Conservation (phyloP, 2,329 filamentous ascomycete genomes). For the Talaromyces sp. region DNA sequence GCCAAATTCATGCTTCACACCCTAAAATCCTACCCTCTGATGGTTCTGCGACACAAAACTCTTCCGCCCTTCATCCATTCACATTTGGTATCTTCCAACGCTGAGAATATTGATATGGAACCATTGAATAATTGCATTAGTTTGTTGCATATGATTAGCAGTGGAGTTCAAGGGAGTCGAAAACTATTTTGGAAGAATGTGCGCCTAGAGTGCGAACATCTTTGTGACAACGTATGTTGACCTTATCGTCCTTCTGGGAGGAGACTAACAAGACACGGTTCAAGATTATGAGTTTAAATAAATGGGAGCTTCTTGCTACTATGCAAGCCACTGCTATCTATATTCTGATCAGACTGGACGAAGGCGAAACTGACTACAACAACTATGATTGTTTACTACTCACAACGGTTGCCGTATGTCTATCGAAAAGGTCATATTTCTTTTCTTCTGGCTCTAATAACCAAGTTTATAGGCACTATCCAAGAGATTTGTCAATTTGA, state of each 20-base stretch:
- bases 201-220: constrained; percentile 37
- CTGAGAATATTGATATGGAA: constrained; percentile 24
- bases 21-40: constrained; percentile 39
- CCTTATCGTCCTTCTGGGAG: background rate
- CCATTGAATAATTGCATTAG: constrained; percentile 39
- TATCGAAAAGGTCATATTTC: background rate
- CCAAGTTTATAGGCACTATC: background rate
- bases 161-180: constrained; percentile 26
- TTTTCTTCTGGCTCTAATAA: background rate
- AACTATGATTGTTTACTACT: constrained; percentile 37
- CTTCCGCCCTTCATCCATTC: constrained; percentile 44
- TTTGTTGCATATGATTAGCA: constrained; percentile 37
- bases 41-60: constrained; percentile 33
- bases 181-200: constrained; percentile 45
- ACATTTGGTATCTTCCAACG: constrained; percentile 16
- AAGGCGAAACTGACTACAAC: constrained; percentile 42
- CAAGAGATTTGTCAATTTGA: background rate
- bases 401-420: constrained; percentile 29
- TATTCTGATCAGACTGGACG: constrained; percentile 37
- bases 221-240: constrained; percentile 29
- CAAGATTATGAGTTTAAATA: constrained; percentile 26
- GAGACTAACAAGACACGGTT: background rate
- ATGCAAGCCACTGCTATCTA: constrained; percentile 44
- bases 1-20: constrained; percentile 36
- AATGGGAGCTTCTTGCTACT: constrained; percentile 37